phyloP scores from a whole-genome alignment of 2,329 filamentous ascomycete species.

The Diaporthe sp. region DNA sequence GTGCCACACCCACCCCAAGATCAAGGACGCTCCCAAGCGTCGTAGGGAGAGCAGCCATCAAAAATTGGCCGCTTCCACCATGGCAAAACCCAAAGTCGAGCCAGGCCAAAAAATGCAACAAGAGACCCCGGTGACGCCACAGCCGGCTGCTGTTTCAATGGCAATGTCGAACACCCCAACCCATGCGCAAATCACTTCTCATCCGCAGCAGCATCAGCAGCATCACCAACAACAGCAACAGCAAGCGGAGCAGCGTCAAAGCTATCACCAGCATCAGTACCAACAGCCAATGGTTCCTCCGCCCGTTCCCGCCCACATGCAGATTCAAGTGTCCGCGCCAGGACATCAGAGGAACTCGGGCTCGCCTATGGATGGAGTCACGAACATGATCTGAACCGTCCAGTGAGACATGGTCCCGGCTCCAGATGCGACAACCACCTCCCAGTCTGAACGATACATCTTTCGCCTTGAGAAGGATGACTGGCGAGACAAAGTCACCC shows the following conservation, averaged over 20 bases:
- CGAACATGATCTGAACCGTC: constrained; percentile 62
- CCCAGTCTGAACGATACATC: neutral
- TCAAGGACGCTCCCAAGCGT: constrained; percentile 79
- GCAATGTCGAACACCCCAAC: constrained; percentile 57
- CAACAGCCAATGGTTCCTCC: constrained; percentile 41
- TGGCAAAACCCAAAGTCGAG: constrained; percentile 64
- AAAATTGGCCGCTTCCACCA: constrained; percentile 58
- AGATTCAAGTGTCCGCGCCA: constrained; percentile 46
- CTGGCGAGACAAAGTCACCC: constrained; percentile 1
- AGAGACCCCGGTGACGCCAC: constrained; percentile 57
- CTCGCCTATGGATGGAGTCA: constrained; percentile 55
- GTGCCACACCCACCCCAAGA: constrained; percentile 80
- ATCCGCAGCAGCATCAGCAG: constrained; percentile 45
- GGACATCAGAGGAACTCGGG: constrained; percentile 50
- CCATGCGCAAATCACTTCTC: constrained; percentile 43
- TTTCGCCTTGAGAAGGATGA: neutral
- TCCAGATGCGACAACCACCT: neutral
- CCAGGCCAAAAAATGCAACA: constrained; percentile 50
- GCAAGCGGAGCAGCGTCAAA: constrained; percentile 41
- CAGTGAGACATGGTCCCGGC: neutral
- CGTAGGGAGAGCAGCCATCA: constrained; percentile 73
- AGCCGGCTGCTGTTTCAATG: constrained; percentile 55
- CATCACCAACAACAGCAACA: constrained; percentile 42
- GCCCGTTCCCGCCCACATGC: constrained; percentile 44
- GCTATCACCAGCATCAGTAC: constrained; percentile 40